Evolutionary conservation across 163 green algal genomes (phyloP).

Genomic region (Scenedesmus sp.): DNA sequence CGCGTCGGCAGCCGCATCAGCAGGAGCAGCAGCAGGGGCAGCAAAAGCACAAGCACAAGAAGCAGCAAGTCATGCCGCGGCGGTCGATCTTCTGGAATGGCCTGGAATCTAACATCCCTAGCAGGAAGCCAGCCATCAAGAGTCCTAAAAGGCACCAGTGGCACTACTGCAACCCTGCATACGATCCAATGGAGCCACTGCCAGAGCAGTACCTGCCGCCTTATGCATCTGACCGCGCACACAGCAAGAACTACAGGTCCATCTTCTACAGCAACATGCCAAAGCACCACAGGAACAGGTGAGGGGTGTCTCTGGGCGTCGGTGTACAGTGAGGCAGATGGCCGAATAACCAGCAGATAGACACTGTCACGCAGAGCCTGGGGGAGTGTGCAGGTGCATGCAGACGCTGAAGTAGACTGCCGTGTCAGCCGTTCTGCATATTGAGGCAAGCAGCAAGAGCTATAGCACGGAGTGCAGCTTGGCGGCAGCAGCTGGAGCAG

Average conservation of each 20-base stretch:
- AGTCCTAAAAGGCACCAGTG: slow-evolving; percentile 66
- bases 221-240: slow-evolving; percentile 50
- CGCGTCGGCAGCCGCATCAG: too few species aligned
- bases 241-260: slow-evolving; percentile 44
- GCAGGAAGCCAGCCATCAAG: slow-evolving; percentile 71
- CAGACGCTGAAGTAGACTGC: too few species aligned
- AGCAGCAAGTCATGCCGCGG: not conserved
- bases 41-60: not conserved
- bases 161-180: slow-evolving; percentile 66
- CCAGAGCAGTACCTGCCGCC: slow-evolving; percentile 57
- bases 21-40: not conserved
- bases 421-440: too few species aligned
- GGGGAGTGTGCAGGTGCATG: too few species aligned
- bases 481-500: not conserved
- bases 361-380: too few species aligned
- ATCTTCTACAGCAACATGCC: slow-evolving; percentile 32
- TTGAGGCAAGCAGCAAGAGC: too few species aligned
- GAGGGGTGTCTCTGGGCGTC: not conserved
- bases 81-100: not conserved
- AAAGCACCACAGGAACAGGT: slow-evolving; percentile 34
- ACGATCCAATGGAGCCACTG: slow-evolving; percentile 56
- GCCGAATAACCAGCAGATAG: too few species aligned
- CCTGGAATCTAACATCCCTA: not conserved
- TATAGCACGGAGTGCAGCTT: too few species aligned
- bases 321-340: not conserved